Conservation (phyloP, 192 early-diverging fungal species). For the Lobulomyces angularis region DNA sequence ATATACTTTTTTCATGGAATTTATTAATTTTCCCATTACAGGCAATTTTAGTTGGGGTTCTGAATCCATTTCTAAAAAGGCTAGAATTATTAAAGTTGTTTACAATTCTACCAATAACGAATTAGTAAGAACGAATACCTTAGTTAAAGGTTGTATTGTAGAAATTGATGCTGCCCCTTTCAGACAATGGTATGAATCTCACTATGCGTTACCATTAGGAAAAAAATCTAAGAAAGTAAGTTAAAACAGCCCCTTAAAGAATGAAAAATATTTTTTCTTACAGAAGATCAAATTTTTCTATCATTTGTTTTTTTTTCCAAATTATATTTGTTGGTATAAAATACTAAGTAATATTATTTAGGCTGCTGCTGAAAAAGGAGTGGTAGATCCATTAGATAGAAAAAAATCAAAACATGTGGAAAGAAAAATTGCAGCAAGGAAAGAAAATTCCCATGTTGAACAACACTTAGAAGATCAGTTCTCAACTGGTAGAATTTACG, state of each 20-base stretch:
- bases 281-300: constrained; percentile 2
- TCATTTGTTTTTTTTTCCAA: constrained; percentile 9
- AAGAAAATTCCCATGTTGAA: constrained; percentile 75
- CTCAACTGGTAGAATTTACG: constrained; percentile 57
- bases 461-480: constrained; percentile 86
- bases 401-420: constrained; percentile 67
- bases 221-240: constrained; percentile 59
- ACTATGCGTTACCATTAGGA: constrained; percentile 85
- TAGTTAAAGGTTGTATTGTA: constrained; percentile 91
- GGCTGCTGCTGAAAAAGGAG: constrained; percentile 29
- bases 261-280: not conserved
- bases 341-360: constrained; percentile 10
- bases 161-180: constrained; percentile 98
- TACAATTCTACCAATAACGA: constrained; percentile 99
- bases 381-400: constrained; percentile 6
- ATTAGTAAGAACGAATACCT: constrained; percentile 98
- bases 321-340: not conserved
- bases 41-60: constrained; percentile 99
- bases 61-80: constrained; percentile 87
- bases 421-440: constrained; percentile 76
- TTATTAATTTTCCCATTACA: constrained; percentile 8
- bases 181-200: constrained; percentile 98
- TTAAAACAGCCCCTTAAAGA: not conserved
- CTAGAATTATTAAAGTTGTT: constrained; percentile 85
- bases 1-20: constrained; percentile 8